phyloP scores from a whole-genome alignment of 257 asterid species.

The Petrea volubilis region DNA sequence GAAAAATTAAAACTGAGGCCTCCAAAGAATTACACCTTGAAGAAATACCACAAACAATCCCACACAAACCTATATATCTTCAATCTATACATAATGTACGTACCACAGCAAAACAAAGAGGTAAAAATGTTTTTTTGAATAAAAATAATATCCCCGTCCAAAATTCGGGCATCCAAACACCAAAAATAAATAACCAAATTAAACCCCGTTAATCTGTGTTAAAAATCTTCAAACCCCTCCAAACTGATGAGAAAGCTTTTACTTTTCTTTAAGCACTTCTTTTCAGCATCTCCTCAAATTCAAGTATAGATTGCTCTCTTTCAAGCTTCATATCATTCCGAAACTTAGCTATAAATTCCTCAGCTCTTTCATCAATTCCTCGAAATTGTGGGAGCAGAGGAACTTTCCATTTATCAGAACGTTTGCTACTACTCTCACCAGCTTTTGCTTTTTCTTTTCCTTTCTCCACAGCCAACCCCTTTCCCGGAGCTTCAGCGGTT shows the following conservation, averaged over 20 bases:
- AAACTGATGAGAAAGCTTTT: neutral
- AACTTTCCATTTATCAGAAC: constrained; percentile 32
- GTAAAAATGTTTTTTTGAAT: no score
- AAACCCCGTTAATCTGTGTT: neutral
- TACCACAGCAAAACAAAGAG: neutral
- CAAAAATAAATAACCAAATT: neutral
- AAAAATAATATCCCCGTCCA: neutral
- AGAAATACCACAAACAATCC: neutral
- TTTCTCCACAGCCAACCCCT: neutral
- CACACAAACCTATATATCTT: neutral
- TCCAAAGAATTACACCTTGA: neutral
- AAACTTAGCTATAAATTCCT: constrained; percentile 57
- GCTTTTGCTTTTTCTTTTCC: constrained; percentile 12
- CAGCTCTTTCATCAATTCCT: constrained; percentile 61
- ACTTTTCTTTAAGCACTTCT: constrained; percentile 37
- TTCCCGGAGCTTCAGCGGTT: neutral
- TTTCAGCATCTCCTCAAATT: constrained; percentile 70
- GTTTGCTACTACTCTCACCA: constrained; percentile 23
- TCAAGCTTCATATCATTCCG: constrained; percentile 62
- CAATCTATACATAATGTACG: neutral
- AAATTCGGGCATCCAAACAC: constrained; percentile 5
- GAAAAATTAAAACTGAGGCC: neutral
- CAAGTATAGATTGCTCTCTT: constrained; percentile 61
- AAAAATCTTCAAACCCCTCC: neutral
- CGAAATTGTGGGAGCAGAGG: constrained; percentile 31